Conservation (phyloP, 495 filamentous ascomycete species). For the Trichoderma parareesei region DNA sequence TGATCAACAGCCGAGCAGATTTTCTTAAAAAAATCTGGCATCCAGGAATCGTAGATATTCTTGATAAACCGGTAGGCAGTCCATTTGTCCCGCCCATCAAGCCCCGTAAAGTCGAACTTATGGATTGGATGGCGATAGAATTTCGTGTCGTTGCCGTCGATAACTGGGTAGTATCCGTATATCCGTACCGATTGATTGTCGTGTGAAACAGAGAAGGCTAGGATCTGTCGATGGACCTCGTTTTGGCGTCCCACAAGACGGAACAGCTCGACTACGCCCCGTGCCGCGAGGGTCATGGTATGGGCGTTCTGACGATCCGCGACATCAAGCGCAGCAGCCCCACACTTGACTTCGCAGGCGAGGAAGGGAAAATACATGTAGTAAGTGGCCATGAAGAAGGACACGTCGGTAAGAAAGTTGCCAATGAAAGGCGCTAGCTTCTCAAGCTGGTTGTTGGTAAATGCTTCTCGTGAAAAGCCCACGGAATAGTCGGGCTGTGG, state of each 20-base stretch:
- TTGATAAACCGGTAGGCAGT: constrained; percentile 20
- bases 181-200: constrained; percentile 30
- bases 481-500: constrained; percentile 38
- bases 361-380: constrained; percentile 37
- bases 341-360: constrained; percentile 23
- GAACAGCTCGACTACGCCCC: constrained; percentile 29
- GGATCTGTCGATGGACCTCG: constrained; percentile 31
- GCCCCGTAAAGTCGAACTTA: background rate
- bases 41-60: constrained; percentile 34
- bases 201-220: constrained; percentile 40
- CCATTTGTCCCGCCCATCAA: constrained; percentile 17
- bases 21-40: constrained; percentile 31
- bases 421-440: constrained; percentile 32
- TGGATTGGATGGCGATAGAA: constrained; percentile 24
- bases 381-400: constrained; percentile 31
- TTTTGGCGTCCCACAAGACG: constrained; percentile 23
- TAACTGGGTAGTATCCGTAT: constrained; percentile 29
- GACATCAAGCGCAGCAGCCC: too few species aligned
- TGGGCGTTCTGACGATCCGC: background rate
- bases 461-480: constrained; percentile 33
- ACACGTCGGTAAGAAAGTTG: constrained; percentile 15
- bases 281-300: constrained; percentile 30
- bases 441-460: constrained; percentile 31
- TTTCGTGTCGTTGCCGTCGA: constrained; percentile 21
- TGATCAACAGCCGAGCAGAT: constrained; percentile 35